These are phyloP conservation scores for Miscanthus sacchariflorus DNA, from an alignment of 202 grass and related monocot species.

Conservation along the genomic window DNA sequence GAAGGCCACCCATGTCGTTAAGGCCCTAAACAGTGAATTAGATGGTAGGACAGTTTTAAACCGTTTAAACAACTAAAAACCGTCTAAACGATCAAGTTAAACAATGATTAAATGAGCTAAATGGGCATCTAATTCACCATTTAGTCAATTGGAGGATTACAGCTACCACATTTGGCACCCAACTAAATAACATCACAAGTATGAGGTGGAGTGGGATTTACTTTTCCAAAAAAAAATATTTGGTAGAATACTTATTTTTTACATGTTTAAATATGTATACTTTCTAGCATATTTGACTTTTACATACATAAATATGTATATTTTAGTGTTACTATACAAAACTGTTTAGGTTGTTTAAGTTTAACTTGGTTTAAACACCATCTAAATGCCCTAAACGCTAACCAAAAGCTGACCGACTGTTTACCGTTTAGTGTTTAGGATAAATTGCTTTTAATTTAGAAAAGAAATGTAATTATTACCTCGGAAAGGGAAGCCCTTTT, in stretches of 20 bases:
- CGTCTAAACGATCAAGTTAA: too few relatives aligned
- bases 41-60: background rate
- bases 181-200: background rate
- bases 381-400: background rate
- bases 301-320: background rate
- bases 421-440: background rate
- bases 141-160: too few relatives aligned
- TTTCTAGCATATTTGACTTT: background rate
- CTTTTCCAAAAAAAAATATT: background rate
- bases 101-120: too few relatives aligned
- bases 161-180: background rate
- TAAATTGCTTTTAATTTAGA: slow-evolving; percentile 12
- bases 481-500: slow-evolving; percentile 85
- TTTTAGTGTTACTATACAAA: background rate
- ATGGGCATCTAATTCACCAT: too few relatives aligned
- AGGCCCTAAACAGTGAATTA: background rate
- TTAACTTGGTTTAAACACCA: background rate
- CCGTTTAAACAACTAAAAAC: too few relatives aligned
- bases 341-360: background rate
- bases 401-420: background rate
- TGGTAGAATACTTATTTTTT: background rate
- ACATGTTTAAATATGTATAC: background rate
- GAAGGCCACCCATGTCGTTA: background rate
- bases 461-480: slow-evolving; percentile 51
- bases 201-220: background rate